Percentiles rank a stretch among this genome's conserved stretches.
Evolutionary conservation across 176 grass and related monocot species (phyloP).

Genomic region (Zoysia japonica): DNA sequence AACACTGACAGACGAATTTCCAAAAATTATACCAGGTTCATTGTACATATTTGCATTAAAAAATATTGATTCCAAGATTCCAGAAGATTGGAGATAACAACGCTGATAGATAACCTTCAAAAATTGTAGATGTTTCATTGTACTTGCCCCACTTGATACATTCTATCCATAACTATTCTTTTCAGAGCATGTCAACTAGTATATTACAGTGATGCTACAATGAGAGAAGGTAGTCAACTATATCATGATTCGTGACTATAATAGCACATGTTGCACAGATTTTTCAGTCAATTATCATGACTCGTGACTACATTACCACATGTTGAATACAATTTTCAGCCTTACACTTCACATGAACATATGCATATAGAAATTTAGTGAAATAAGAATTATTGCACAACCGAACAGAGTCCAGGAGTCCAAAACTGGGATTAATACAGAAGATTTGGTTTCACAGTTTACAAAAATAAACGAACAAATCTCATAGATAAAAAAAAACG

Average conservation of each 20-base stretch:
- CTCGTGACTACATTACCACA: neutral
- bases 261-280: neutral
- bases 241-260: neutral
- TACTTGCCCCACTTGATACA: neutral
- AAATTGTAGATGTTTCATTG: neutral
- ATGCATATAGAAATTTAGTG: neutral
- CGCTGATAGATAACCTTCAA: slow-evolving; percentile 2
- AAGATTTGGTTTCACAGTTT: slow-evolving; percentile 4
- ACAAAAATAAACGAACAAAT: neutral
- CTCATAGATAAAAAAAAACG: neutral
- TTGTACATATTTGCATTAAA: slow-evolving; percentile 7
- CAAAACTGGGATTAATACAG: neutral
- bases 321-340: slow-evolving; percentile 6
- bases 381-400: slow-evolving; percentile 14
- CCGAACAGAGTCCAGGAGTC: neutral
- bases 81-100: slow-evolving; percentile 27
- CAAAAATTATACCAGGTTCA: neutral
- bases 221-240: slow-evolving; percentile 9
- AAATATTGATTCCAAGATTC: neutral
- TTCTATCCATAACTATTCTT: neutral
- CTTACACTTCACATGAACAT: neutral
- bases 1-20: slow-evolving; percentile 24
- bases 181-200: slow-evolving; percentile 10
- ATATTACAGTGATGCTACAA: neutral
- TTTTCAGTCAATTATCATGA: neutral